Base-by-base conservation (phyloP, 2,329 filamentous ascomycete genomes). In the Didymella exigua region DNA sequence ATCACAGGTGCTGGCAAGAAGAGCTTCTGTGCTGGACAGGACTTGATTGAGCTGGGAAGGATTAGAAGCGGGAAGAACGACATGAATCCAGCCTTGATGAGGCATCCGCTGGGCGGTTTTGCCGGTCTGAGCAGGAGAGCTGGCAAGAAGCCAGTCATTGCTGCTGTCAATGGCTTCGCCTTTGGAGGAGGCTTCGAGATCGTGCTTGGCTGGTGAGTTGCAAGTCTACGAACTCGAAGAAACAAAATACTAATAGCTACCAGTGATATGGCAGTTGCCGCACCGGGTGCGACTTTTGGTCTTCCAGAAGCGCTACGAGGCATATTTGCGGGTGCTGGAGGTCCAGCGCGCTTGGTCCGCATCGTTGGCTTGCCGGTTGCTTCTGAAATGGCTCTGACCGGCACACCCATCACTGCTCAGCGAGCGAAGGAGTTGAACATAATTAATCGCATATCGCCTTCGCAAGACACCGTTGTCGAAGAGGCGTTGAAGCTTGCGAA, bases 71-170 rank as follows among this genome's bases (percentile, higher is more conserved):
- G 64, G 9, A 52, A 66, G 50, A 48, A 67, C 6, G 66, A 70
- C 31, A 46, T 59, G 47, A 65, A 60, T 30, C 63, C 68, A 1
- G 67, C 59, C 2, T 45, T 67, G 40, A 59, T 68, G 63, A 65
- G 68, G 40, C 79, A 80, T 58, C 81, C 81, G 1, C 50, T 75
- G 1, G 70, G 68, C 54, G 85, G 84, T 0, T 84, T 86, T 64
- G 80, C 76, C 31, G 85, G 83, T 0, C 67, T 88, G 13, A 84
- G 81, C 34, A 75, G 81, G 34, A 76, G 86, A 11, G 71, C 71
- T 11, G 85, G 86, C 0, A 86, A 84, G 75, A 86, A 86, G 70
- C 84, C 84, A 1, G 77, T 86, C 40, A 83, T 86, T 66, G 83
- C 82, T 8, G 84, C 84, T 2, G 82, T 85, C 3, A 86, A 86